Evolutionary conservation across 148 eudicot genomes (phyloP), one percentile per base, ranked within the genome.

Genomic region (Gaultheria prostrata): DNA sequence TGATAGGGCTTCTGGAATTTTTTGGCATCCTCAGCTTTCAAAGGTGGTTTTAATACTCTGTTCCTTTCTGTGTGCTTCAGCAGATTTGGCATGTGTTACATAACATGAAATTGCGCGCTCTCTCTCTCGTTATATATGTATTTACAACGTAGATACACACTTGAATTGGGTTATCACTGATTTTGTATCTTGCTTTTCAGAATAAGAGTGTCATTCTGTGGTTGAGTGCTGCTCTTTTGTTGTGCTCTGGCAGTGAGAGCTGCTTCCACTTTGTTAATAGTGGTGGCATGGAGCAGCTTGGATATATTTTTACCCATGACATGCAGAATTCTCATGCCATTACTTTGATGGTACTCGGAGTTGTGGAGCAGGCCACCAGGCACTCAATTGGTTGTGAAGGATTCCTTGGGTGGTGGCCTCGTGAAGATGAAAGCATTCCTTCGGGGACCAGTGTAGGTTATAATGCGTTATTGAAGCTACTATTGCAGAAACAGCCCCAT

Each of bases 391-490:
- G 99, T 65, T 97, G 99, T 89, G 99, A 97, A 91, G 99, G 98
- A 80, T 90, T 95, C 78, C 88, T 97, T 76, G 98, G 97, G 82
- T 97, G 99, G 99, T 97, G 98, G 98, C 98, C 99, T 83, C 94
- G 98, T 83, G 98, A 95, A 85, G 96, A 92, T 85, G 95, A 89
- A 80, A 88, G 46, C 54, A 88, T 95, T 59, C 99, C 99, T 43
- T 87, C 92, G 67, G 89, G 94, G 88, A 84, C 82, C 67, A 95
- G 96, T 87, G 95, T 92, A 85, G 94, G 98, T 82, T 97, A 97
- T 87, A 95, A 89, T 89, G 92, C 90, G 54, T 89, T 97, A 82
- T 87, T 97, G 87, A 95, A 92, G 89, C 88, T 97, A 87, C 84
- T 97, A 80, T 78, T 97, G 93, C 92, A 89, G 82, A 97, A 92